phyloP scores from a whole-genome alignment of 2,329 filamentous ascomycete genomes.

The Orbilia oligospora region DNA sequence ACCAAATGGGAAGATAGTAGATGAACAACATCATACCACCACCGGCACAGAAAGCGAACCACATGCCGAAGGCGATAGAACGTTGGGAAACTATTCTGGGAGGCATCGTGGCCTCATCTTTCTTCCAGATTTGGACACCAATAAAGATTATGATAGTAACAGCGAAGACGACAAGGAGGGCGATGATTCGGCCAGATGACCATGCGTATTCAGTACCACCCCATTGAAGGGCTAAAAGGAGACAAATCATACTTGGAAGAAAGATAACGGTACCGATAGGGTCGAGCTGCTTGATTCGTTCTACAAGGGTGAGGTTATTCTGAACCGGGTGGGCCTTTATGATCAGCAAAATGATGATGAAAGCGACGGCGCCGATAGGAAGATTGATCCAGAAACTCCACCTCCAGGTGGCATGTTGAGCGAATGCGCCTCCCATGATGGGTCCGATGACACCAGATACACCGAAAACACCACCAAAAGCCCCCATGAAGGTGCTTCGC shows the following conservation, averaged over 20 bases:
- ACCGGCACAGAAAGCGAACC: conserved; percentile 70
- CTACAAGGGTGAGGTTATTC: conserved; percentile 64
- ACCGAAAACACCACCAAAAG: conserved; percentile 69
- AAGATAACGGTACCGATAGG: conserved; percentile 75
- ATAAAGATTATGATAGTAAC: conserved; percentile 70
- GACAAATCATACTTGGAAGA: conserved; percentile 73
- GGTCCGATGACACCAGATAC: conserved; percentile 70
- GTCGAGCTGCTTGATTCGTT: conserved; percentile 72
- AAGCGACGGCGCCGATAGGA: conserved; percentile 72
- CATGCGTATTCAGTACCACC: conserved; percentile 73
- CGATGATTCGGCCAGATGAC: conserved; percentile 71
- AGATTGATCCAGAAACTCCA: conserved; percentile 76
- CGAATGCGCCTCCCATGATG: conserved; percentile 69
- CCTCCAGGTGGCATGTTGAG: conserved; percentile 69
- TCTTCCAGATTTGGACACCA: conserved; percentile 69
- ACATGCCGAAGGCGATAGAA: conserved; percentile 71
- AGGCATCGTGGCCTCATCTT: conserved; percentile 73
- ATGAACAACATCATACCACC: conserved; percentile 72
- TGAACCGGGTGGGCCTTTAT: conserved; percentile 66
- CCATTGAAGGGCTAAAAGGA: conserved; percentile 77
- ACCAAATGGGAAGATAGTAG: conserved; percentile 72
- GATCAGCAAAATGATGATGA: conserved; percentile 71
- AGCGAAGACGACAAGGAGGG: conserved; percentile 72
- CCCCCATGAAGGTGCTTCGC: conserved; percentile 64
- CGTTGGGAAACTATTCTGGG: conserved; percentile 72